Evolutionary conservation across 345 rosid genomes (phyloP).

Genomic region (Bruguiera parviflora): DNA sequence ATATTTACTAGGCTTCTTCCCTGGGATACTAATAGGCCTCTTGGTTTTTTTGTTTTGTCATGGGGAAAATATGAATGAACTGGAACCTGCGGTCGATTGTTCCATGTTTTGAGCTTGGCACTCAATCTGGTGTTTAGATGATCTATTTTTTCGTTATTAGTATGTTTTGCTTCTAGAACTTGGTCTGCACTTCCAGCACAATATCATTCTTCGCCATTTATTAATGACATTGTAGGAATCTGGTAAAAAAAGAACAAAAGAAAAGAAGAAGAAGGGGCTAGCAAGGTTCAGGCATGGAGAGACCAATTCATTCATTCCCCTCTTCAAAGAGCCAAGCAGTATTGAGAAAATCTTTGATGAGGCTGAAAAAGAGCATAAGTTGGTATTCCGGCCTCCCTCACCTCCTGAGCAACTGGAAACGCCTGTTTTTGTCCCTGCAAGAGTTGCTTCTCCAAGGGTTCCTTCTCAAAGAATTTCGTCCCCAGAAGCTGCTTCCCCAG

Average conservation of each 20-base stretch:
- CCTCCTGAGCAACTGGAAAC: constrained; percentile 47
- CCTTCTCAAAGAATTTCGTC: constrained; percentile 48
- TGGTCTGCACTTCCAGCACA: neutral
- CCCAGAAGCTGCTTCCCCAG: constrained; percentile 44
- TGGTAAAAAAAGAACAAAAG: constrained; percentile 41
- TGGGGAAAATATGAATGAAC: neutral
- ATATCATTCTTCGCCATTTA: neutral
- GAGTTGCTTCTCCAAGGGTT: constrained; percentile 16
- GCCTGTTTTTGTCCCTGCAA: constrained; percentile 44
- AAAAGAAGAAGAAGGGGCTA: constrained; percentile 68
- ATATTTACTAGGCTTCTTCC: neutral
- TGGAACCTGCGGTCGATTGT: too few relatives aligned
- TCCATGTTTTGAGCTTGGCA: too few relatives aligned
- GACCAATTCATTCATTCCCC: constrained; percentile 75
- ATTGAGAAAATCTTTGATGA: constrained; percentile 89
- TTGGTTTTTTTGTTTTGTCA: neutral
- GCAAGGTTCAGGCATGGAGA: constrained; percentile 59
- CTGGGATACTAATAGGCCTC: neutral
- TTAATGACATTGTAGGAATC: constrained; percentile 23
- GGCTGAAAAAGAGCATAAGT: constrained; percentile 77
- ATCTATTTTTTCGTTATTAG: too few relatives aligned
- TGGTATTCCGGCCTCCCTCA: constrained; percentile 70
- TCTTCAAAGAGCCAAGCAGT: constrained; percentile 83
- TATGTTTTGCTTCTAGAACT: neutral
- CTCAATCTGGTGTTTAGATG: too few relatives aligned